Base-by-base conservation (phyloP, 148 eudicot genomes). In the Rhododendron molle region DNA sequence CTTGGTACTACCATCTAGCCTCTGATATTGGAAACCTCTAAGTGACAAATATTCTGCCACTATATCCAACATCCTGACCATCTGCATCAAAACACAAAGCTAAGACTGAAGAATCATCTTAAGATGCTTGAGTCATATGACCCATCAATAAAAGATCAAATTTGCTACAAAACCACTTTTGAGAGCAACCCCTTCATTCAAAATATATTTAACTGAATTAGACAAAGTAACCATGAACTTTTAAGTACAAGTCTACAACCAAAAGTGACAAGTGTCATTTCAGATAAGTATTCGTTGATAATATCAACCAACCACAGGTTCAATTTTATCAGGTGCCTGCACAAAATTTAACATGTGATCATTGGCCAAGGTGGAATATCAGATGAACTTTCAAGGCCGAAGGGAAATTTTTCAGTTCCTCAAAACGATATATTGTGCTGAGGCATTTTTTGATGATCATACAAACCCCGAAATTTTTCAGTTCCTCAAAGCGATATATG, bases 1-100 rank as follows among this genome's bases (percentile, higher is more conserved):
- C 87, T 97, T 97, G 52, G 98, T 97, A 89, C 99, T 97, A 56
- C 99, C 99, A 91, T 97, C 99, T 86, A 97, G 95, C 86, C 99
- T 93, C 83, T 97, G 99, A 86, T 86, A 97, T 85, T 97, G 98
- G 91, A 97, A 97, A 50, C 99, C 99, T 87, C 96, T 94, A 50
- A 93, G 87, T 65, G 98, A 95, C 89, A 97, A 87, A 91, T 97
- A 97, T 76, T 97, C 98, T n/a, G 99, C 98, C 87, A 97, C 83
- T 84, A 97, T 92, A 91, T 97, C 99, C 92, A 97, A 85, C 99
- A 97, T 93, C 88, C 98, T 94, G 80, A 97, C 99, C 99, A 97
- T 97, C 99, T 97, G 96, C 86, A 90, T 78, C 52, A 81, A 60
- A 73, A 28, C 18, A 54, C 77, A 4, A 49, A 49, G 46, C 10